These are phyloP conservation scores for Psilocybe subaeruginosa DNA, from an alignment of 768 basidiomycete genomes.

Conservation along the genomic window DNA sequence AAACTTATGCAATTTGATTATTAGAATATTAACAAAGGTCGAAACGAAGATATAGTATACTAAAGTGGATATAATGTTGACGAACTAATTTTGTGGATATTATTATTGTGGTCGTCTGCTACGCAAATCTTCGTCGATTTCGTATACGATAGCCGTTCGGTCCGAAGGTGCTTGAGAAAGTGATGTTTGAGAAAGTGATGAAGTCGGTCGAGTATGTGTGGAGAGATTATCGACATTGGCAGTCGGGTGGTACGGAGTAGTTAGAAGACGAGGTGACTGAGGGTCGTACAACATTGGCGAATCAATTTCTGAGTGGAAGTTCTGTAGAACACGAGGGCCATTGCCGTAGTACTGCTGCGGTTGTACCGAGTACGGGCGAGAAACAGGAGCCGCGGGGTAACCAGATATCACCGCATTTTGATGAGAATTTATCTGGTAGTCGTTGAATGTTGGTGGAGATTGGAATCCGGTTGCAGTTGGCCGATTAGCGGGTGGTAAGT, in stretches of 20 bases:
- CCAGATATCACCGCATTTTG: neutral
- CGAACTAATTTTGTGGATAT: neutral
- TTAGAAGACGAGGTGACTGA: slow-evolving; percentile 29
- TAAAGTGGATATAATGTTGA: neutral
- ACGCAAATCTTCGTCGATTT: slow-evolving; percentile 7
- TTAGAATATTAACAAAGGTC: neutral
- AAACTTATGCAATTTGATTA: neutral
- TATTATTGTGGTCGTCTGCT: slow-evolving; percentile 2
- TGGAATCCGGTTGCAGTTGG: slow-evolving; percentile 7
- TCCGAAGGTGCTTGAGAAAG: slow-evolving; percentile 6
- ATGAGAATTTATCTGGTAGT: slow-evolving; percentile 2
- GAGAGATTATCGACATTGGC: neutral
- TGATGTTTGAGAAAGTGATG: neutral
- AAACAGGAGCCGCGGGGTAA: neutral
- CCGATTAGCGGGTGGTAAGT: neutral
- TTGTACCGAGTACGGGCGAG: slow-evolving; percentile 6
- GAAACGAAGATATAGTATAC: neutral
- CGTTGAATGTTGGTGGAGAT: slow-evolving; percentile 1
- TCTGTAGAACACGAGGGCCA: slow-evolving; percentile 8
- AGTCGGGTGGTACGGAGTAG: slow-evolving; percentile 28
- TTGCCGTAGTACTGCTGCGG: slow-evolving; percentile 5
- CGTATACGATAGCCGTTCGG: slow-evolving; percentile 12
- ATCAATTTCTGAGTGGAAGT: slow-evolving; percentile 6
- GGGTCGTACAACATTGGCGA: slow-evolving; percentile 8
- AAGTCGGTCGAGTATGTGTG: neutral